phyloP scores from a whole-genome alignment of 169 alveolate genomes.

The Eimeria praecox region DNA sequence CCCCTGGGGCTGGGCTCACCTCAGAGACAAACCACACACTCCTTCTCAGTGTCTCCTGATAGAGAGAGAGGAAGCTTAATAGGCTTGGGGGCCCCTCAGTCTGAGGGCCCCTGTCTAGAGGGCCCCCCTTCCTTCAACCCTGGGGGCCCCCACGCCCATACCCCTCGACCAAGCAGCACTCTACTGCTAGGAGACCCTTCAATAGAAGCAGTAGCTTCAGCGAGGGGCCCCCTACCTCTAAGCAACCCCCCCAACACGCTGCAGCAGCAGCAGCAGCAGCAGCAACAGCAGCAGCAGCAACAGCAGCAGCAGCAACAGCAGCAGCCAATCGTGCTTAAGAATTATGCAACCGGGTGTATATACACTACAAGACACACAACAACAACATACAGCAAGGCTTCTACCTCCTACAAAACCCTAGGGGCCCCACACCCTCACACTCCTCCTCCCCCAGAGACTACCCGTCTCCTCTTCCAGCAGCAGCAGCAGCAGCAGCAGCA shows the following conservation, averaged over 20 bases:
- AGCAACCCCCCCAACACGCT: not conserved
- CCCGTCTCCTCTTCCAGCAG: not conserved
- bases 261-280: not conserved
- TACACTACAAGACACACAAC: slow-evolving; percentile 17
- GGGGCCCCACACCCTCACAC: not conserved
- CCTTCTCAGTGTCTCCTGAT: no score
- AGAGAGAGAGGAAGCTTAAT: not conserved
- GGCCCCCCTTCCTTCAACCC: not conserved
- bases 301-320: not conserved
- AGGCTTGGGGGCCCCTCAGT: not conserved
- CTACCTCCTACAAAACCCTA: not conserved
- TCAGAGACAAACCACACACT: not conserved
- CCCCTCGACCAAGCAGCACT: not conserved
- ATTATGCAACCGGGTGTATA: slow-evolving; percentile 34
- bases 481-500: slow-evolving; percentile 51
- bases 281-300: not conserved
- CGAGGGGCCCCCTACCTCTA: not conserved
- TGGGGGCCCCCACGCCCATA: slow-evolving; percentile 33
- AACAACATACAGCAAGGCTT: not conserved
- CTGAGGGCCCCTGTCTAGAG: not conserved
- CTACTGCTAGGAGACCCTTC: not conserved
- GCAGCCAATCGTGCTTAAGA: not conserved
- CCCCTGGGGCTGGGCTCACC: no score
- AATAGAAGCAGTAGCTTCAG: not conserved
- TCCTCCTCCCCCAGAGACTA: not conserved